Base-by-base conservation (phyloP, 2,329 filamentous ascomycete genomes). In the Calonectria pteridis region DNA sequence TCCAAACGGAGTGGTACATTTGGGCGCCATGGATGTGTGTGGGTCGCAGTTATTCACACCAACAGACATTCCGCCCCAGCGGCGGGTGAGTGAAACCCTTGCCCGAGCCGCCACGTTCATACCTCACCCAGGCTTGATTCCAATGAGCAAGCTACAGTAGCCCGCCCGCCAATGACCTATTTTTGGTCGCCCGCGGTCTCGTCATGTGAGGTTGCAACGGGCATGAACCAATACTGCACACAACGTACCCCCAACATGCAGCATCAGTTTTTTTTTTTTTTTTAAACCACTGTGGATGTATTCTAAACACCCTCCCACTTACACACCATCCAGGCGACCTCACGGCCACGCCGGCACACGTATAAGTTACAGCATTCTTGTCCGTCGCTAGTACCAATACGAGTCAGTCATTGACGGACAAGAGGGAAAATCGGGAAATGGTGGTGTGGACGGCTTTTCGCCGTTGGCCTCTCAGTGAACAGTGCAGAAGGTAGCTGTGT, bases 401-500 rank as follows among this genome's bases (percentile, higher is more conserved):
- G 77, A 79, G 78, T 79, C 77, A 77, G 55, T 53, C 14, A 75
- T 71, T 55, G 71, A 58, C 75, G 74, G 77, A 74, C 29, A 74
- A 69, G 69, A 74, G 73, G 71, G 66, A 59, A 71, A 74, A 64
- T 63, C 71, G 69, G 69, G 58, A 74, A 77, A 77, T 67, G 75
- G 72, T 71, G 78, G 63, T 76, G 73, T 76, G 68, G 74, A 77
- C 77, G 75, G 75, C 70, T 74, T 49, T 62, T 79, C 71, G 66
- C 72, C 9, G 64, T 64, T 72, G 75, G 67, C 68, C 77, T 76
- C 77, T 69, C 69, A 72, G 73, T 71, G 78, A 80, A 77, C 74
- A 77, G 55, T 77, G 77, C 73, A 75, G 67, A 31, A 69, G 68
- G 53, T 58, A 71, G 75, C 72, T 71, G 68, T 46, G 64, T 62